phyloP scores from a whole-genome alignment of 345 rosid species.

The Populus pruinosa region DNA sequence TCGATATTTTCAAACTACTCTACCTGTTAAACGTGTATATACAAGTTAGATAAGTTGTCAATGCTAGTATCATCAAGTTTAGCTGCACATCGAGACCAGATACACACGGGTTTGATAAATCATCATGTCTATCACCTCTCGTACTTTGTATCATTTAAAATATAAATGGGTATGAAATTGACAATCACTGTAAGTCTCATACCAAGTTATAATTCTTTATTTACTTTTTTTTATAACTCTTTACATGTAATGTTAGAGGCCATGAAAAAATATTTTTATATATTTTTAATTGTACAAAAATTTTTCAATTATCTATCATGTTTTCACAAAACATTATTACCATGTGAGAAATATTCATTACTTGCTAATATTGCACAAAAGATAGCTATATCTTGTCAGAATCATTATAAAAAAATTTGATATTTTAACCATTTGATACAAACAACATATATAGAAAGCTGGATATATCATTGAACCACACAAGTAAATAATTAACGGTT shows the following conservation, averaged over 20 bases:
- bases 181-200: rapidly evolving
- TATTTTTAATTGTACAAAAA: too few species aligned
- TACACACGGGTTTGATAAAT: rapidly evolving
- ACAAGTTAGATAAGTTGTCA: rapidly evolving
- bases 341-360: too few species aligned
- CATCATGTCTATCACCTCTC: rapidly evolving
- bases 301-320: too few species aligned
- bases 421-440: rapidly evolving
- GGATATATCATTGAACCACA: rapidly evolving
- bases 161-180: rapidly evolving
- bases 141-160: rapidly evolving
- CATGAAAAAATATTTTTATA: too few species aligned
- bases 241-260: too few species aligned
- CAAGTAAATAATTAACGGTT: rapidly evolving
- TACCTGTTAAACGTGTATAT: too few species aligned
- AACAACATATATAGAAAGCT: rapidly evolving
- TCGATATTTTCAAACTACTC: too few species aligned
- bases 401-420: too few species aligned
- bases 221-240: too few species aligned
- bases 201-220: rapidly evolving
- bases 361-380: rapidly evolving
- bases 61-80: rapidly evolving
- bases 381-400: too few species aligned
- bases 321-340: too few species aligned
- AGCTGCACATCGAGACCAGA: rapidly evolving